phyloP scores from a whole-genome alignment of 2,329 filamentous ascomycete species.

The Fusarium tjaetaba region DNA sequence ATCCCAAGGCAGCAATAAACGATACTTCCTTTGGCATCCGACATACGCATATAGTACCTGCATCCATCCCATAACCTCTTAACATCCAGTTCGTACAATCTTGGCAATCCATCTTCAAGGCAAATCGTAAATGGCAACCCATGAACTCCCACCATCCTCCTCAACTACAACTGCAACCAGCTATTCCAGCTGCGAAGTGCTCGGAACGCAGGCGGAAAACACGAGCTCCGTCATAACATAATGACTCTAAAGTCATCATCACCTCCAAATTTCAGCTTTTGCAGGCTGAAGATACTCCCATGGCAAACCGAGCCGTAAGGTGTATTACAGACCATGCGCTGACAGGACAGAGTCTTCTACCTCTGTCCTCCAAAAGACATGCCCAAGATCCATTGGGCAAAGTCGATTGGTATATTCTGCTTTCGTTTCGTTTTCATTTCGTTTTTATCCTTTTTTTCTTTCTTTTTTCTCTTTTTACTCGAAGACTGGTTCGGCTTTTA shows the following conservation, averaged over 20 bases:
- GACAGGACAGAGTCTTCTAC: not conserved
- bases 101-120: not conserved
- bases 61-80: not conserved
- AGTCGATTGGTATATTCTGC: not conserved
- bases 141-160: too few species aligned
- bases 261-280: not conserved
- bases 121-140: not conserved
- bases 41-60: not conserved
- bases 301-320: too few species aligned
- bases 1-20: too few species aligned
- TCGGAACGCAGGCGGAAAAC: not conserved
- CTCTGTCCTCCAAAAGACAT: not conserved
- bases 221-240: too few species aligned
- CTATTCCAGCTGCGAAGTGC: not conserved
- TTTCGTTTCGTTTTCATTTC: not conserved
- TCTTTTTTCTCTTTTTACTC: too few species aligned
- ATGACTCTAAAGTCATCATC: not conserved
- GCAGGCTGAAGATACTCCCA: not conserved
- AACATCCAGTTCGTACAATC: not conserved
- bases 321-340: not conserved
- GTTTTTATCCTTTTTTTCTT: not conserved
- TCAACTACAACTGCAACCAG: not conserved
- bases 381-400: not conserved
- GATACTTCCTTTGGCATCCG: not conserved
- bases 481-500: not conserved